Base-by-base conservation (phyloP, 495 filamentous ascomycete genomes). In the Hypoxylon fragiforme region DNA sequence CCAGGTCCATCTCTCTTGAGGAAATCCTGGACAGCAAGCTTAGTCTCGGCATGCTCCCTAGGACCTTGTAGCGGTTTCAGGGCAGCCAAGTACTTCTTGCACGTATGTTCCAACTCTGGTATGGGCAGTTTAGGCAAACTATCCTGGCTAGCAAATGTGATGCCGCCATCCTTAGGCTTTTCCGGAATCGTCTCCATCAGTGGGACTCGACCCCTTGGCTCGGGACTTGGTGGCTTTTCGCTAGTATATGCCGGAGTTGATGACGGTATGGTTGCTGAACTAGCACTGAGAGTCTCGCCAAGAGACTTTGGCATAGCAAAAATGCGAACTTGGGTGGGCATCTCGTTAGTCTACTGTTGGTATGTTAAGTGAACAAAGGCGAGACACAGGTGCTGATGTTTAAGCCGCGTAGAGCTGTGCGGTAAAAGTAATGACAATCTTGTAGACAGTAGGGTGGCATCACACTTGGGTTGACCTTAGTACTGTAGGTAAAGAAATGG, bases 401-500 rank as follows among this genome's bases (percentile, higher is more conserved):
- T 31, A 92, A 76, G 69, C 91, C 83, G 76, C 86, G 88, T 70
- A 94, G 73, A 60, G 89, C 86, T 64, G 83, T 92, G 77, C 88
- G 87, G 78, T 89, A 91, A 79, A 95, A 95, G 71, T 92, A 94
- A 68, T 94, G 90, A 66, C 88, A 95, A 69, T 95, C 88, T 78
- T 94, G 87, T 39, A 87, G 77, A 70, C 76, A 95, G 70, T 91
- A 94, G 54, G 80, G 72, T 74, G 89, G 89, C 88, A 92, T 94
- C 68, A 72, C 73, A 76, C 70, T 73, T 46, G 67, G 67, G 24
- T 51, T 28, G 19, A 50, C 47, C 45, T 41, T 37, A 36, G 32
- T 62, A 53, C 20, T 31, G 36, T 36, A 40, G 20, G n/a, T 32
- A 47, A 44, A 9, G 24, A 51, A 21, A 43, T 18, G 34, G 20